Conservation (phyloP, 1,284 basidiomycete species). For the Earliella scabrosa region DNA sequence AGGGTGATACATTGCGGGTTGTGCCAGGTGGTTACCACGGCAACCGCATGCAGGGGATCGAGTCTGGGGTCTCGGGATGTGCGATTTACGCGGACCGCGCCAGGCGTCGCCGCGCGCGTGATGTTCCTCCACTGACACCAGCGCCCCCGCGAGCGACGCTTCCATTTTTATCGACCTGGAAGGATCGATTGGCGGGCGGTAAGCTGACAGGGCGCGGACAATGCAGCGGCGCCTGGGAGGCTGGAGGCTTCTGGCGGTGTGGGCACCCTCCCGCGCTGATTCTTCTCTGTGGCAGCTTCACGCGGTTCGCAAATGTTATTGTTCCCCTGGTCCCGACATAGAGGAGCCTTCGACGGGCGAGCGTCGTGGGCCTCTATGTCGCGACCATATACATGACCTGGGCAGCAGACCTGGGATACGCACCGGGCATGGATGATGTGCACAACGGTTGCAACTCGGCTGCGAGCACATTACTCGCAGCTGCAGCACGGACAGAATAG, state of each 20-base stretch:
- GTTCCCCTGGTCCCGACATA: not conserved
- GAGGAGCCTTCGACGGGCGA: not conserved
- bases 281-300: not conserved
- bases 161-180: not conserved
- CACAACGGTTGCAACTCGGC: too few relatives aligned
- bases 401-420: too few relatives aligned
- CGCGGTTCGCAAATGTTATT: too few relatives aligned
- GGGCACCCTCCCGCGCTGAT: not conserved
- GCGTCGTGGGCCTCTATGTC: too few relatives aligned
- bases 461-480: too few relatives aligned
- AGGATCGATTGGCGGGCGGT: slow-evolving; percentile 4
- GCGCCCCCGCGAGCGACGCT: not conserved
- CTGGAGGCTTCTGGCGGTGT: too few relatives aligned
- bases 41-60: not conserved
- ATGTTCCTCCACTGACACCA: too few relatives aligned
- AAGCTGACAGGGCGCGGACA: not conserved
- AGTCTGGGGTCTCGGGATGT: too few relatives aligned
- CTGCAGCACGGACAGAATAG: not conserved
- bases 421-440: too few relatives aligned
- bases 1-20: slow-evolving; percentile 12
- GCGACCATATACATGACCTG: too few relatives aligned
- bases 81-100: slow-evolving; percentile 9
- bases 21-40: slow-evolving; percentile 4
- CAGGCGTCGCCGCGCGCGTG: not conserved
- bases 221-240: not conserved